Evolutionary conservation across 2,329 filamentous ascomycete species (phyloP).

Genomic region (Cytospora chrysosperma): DNA sequence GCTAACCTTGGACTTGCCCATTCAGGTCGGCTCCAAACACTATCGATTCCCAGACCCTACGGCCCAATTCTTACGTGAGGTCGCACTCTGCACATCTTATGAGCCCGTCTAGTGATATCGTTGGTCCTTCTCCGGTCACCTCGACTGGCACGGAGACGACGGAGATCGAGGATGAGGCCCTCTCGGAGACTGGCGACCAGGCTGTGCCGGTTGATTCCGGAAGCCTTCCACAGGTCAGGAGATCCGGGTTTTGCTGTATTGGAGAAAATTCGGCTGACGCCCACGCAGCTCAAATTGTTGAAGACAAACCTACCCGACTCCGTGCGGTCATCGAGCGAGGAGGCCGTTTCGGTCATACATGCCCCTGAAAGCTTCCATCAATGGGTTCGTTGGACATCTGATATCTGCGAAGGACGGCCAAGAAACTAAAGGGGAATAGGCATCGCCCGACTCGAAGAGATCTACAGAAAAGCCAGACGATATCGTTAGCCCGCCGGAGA

Average conservation of each 20-base stretch:
- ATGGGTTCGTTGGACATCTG: conserved; percentile 58
- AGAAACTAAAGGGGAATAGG: conserved; percentile 36
- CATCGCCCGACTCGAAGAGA: conserved; percentile 32
- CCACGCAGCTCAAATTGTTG: conserved; percentile 48
- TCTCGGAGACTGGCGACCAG: conserved; percentile 53
- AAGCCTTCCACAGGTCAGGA: conserved; percentile 39
- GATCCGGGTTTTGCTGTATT: conserved; percentile 24
- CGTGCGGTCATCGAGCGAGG: conserved; percentile 65
- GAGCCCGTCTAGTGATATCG: conserved; percentile 65
- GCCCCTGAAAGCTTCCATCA: conserved; percentile 78
- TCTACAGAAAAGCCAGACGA: conserved; percentile 34
- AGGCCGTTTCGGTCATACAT: conserved; percentile 87
- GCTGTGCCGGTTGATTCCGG: conserved; percentile 34
- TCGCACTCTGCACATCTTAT: conserved; percentile 52
- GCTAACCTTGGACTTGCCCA: conserved; percentile 26
- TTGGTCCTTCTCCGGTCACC: conserved; percentile 80
- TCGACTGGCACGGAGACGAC: conserved; percentile 81
- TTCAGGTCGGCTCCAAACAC: conserved; percentile 47
- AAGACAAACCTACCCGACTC: conserved; percentile 57
- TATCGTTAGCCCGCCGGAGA: conserved; percentile 36
- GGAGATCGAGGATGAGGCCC: conserved; percentile 77
- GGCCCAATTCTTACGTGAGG: conserved; percentile 50
- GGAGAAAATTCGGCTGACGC: conserved; percentile 24
- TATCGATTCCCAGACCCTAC: conserved; percentile 49
- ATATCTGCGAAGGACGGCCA: neutral